Base-by-base conservation (phyloP, 2,329 filamentous ascomycete species). In the Pochonia chlamydosporia region DNA sequence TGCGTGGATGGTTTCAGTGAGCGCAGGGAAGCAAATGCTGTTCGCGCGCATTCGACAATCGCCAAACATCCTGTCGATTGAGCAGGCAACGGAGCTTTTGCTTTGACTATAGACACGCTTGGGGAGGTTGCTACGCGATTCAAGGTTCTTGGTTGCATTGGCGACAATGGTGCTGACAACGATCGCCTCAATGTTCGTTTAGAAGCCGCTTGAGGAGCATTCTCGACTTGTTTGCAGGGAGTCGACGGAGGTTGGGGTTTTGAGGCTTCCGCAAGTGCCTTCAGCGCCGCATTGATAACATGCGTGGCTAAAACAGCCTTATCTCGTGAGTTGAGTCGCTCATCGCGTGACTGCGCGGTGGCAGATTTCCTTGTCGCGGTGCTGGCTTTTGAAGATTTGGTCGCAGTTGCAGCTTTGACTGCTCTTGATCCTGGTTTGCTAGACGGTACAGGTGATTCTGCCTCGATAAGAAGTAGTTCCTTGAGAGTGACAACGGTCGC, bases 291-390 rank as follows among this genome's bases (percentile, higher is more conserved):
- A 61, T 91, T 92, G 57, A 89, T 80, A 30, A 89, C 73, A 51
- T 89, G 79, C 0, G 86, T 89, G 11, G 87, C 86, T 30, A 91
- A 67, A 39, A 79, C 72, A 43, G 81, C 82, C 62, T 76, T 81
- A 49, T 89, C 84, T 55, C 65, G 72, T 54, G 55, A 46, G 20
- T 51, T 63, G 54, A 56, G 58, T 53, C 50, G 59, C 54, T 54
- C 63, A 52, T 52, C 60, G 60, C n/a, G 42, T 20, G 43, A 45
- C 61, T 44, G 43, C 14, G 48, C 33, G 30, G 36, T 40, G 14
- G 44, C 3, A 13, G 47, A 33, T 30, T 54, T 48, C 44, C 57
- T 55, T 16, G 52, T 45, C 39, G 50, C 47, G 24, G 41, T 45
- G 10, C 51, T 51, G 30, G 49, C 56, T 41, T 61, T 62, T 14